Base-by-base conservation (phyloP, 169 alveolate genomes). In the Babesia divergens region DNA sequence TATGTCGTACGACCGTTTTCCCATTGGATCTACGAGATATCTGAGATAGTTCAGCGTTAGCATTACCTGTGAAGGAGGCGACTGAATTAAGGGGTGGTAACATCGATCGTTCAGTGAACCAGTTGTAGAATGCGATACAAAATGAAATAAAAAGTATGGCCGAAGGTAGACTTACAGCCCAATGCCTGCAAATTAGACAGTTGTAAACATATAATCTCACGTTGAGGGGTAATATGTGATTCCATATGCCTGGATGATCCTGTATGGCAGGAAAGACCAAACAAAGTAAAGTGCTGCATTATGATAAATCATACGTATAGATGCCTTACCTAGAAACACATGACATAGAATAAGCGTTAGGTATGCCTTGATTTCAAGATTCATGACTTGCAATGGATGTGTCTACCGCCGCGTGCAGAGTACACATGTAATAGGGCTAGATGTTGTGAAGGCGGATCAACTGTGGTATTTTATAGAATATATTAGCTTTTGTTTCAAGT, bases 201-300 rank as follows among this genome's bases (percentile, higher is more conserved):
- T 9, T 13, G 4, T 29, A 6, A 22, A 35, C 2, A 28, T 3
- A 2, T 0, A 5, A 20, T 34, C 67, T 6, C 2, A 80, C 88
- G 68, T 80, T 0, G 88, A 80, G 0, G 88, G 88, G 68, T 80
- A 80, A 43, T 80, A 80, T 20, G 71, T 43, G 59, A 80, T 54
- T 18, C 88, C 88, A 35, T 50, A 52, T 18, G 56, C 16, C 26
- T 68, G 38, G 0, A 80, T 31, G 16, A 70, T 31, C 28, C 84
- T 31, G 20, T 68, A 76, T 16, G 88, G 88, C 24, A 65, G 51
- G 38, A 66, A 52, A 20, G 88, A 65, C 88, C 88, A 80, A 6
- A 68, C 29, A 22, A 80, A 54, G 44, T 80, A 80, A 22, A 80
- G 55, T 11, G 42, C 88, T 80, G 60, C 13, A 47, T n/a, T n/a